Percentiles rank a stretch among this genome's conserved stretches.
Conservation (phyloP, 2,329 filamentous ascomycete genomes). For the Cytospora piceae region DNA sequence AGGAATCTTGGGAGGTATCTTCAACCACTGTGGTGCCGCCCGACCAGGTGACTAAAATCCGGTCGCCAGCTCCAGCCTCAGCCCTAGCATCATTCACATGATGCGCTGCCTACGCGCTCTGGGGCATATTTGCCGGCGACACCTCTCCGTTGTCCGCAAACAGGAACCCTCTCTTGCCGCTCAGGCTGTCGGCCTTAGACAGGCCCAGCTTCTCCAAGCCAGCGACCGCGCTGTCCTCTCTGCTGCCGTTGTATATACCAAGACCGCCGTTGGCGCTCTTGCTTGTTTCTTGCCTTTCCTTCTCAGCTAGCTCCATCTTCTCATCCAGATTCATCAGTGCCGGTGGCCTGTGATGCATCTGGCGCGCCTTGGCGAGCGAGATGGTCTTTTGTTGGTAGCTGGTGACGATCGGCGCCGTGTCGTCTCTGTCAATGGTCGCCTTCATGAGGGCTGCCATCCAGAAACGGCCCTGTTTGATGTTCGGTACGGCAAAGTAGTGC, state of each 20-base stretch:
- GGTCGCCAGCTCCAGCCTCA: conserved; percentile 5
- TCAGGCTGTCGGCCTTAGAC: conserved; percentile 41
- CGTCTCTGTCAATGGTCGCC: conserved; percentile 94
- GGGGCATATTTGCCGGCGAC: conserved; percentile 33
- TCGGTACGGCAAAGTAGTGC: conserved; percentile 96
- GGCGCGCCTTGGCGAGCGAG: conserved; percentile 82
- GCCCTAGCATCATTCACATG: neutral
- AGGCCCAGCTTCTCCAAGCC: conserved; percentile 46
- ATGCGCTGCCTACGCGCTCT: conserved; percentile 36
- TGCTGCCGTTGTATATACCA: conserved; percentile 39
- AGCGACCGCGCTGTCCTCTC: conserved; percentile 48
- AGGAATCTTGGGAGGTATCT: neutral
- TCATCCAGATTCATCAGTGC: conserved; percentile 77
- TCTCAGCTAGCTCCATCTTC: conserved; percentile 38
- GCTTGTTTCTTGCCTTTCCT: conserved; percentile 29
- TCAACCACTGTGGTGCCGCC: neutral
- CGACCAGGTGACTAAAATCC: neutral
- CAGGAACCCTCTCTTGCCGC: conserved; percentile 32
- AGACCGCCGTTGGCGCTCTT: conserved; percentile 45
- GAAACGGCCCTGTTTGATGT: conserved; percentile 80
- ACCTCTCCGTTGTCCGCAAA: conserved; percentile 33
- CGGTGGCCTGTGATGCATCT: conserved; percentile 87
- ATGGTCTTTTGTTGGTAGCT: conserved; percentile 98
- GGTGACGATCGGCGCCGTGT: conserved; percentile 76
- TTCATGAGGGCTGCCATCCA: conserved; percentile 99